Evolutionary conservation across 208 protist genomes (phyloP).

Genomic region (Angomonas ambiguus): DNA sequence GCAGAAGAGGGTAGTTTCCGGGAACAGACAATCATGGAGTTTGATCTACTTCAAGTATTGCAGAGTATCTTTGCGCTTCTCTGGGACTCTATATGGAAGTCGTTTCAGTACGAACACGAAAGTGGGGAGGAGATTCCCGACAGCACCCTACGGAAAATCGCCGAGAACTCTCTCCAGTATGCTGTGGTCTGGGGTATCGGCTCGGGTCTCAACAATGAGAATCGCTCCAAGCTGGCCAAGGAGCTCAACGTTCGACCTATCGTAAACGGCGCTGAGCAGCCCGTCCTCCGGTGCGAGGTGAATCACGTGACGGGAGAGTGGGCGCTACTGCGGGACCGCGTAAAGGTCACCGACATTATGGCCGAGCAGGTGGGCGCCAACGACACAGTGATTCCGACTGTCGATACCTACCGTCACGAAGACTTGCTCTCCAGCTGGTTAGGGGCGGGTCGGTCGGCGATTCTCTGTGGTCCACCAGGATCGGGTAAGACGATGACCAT

Average conservation of each 20-base stretch:
- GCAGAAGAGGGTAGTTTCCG: conserved; percentile 44
- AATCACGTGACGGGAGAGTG: conserved; percentile 75
- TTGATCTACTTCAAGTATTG: conserved; percentile 83
- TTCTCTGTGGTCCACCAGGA: conserved; percentile 98
- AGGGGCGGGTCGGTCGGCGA: conserved; percentile 83
- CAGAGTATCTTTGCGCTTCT: conserved; percentile 92
- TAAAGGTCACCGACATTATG: conserved; percentile 82
- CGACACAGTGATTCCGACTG: conserved; percentile 97
- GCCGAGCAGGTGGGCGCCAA: conserved; percentile 89
- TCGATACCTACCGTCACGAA: conserved; percentile 98
- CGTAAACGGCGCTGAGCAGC: conserved; percentile 22
- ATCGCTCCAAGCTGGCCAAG: conserved; percentile 52
- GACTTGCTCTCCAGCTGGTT: conserved; percentile 96
- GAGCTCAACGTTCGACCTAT: conserved; percentile 44
- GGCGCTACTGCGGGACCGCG: conserved; percentile 59
- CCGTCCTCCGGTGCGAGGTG: conserved; percentile 87
- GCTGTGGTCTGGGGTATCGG: conserved; percentile 95
- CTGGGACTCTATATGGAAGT: conserved; percentile 76
- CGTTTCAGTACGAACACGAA: conserved; percentile 88
- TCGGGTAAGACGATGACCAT: conserved; percentile 99
- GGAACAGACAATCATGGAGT: conserved; percentile 92
- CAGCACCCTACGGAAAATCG: conserved; percentile 34
- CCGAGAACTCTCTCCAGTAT: conserved; percentile 86
- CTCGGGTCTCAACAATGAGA: conserved; percentile 55
- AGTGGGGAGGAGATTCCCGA: conserved; percentile 31